Base-by-base conservation (phyloP, 306 rosid genomes). In the Glycine tomentella region DNA sequence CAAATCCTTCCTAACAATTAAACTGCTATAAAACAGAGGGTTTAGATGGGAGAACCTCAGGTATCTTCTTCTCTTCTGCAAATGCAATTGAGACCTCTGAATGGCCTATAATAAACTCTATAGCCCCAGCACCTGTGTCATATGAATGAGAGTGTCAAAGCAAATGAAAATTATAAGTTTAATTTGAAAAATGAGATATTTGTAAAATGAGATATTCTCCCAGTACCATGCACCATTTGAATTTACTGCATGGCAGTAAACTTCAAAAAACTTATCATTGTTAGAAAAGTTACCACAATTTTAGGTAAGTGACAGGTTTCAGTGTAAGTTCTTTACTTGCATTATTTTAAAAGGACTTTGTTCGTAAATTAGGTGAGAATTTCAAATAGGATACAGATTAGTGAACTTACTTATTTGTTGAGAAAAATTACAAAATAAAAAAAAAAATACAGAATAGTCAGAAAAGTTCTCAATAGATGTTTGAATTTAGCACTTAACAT, bases 51-150 rank as follows among this genome's bases (percentile, higher is more conserved):
- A 31, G 63, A 83, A 95, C 99, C 97, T 95, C 98, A 0, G 97
- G 77, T 74, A 95, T 89, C 88, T 93, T 95, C 81, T 86, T 90
- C 86, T 91, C 98, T 84, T 95, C 99, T 44, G 55, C 88, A 89
- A 93, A 93, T 82, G 92, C 83, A 31, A 95, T 87, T 69, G 96
- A 82, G 75, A 93, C 84, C 83, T 95, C 99, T 31, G 98, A 90
- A 79, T 95, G 99, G 80, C 83, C 74, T 79, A 95, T 90, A 53
- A 93, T 87, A 82, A 93, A 95, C 75, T 95, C 99, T 82, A 95
- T 76, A 74, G 97, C 99, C 58, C 89, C 93, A 34, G 97, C 94
- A 89, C 99, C 98, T 95, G 75, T 56, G 70, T 81, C 78, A 77
- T 82, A 59, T 55, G 80, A 38, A 82, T 63, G 75, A 80, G 56